Conservation (phyloP, 2,329 filamentous ascomycete genomes). For the Colletotrichum kahawae region DNA sequence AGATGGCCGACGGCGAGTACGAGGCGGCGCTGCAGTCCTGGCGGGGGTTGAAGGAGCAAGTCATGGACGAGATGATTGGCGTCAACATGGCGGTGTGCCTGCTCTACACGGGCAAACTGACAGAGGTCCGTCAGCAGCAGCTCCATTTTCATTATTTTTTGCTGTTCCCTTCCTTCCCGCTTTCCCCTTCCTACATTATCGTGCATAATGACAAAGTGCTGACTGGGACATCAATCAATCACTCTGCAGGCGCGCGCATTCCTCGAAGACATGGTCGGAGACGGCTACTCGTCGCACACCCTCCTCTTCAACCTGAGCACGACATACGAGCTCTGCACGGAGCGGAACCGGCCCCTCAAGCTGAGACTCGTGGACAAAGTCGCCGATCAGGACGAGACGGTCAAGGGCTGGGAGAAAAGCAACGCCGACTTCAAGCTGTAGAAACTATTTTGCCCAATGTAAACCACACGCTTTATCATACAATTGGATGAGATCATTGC, state of each 20-base stretch:
- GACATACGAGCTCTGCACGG: constrained; percentile 89
- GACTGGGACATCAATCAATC: not conserved
- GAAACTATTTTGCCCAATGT: not conserved
- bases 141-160: not conserved
- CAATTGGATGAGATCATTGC: not conserved
- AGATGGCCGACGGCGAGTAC: constrained; percentile 81
- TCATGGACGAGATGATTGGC: constrained; percentile 69
- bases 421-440: constrained; percentile 80
- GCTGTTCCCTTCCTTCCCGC: not conserved
- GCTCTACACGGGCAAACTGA: constrained; percentile 79
- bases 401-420: constrained; percentile 71
- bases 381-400: constrained; percentile 60
- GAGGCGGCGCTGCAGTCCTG: constrained; percentile 67
- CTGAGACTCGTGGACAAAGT: constrained; percentile 72
- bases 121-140: constrained; percentile 59
- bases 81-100: constrained; percentile 87
- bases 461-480: not conserved
- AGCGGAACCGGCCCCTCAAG: constrained; percentile 75
- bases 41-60: constrained; percentile 49
- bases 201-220: constrained; percentile 3
- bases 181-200: not conserved
- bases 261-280: constrained; percentile 69
- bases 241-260: constrained; percentile 63
- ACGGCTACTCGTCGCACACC: constrained; percentile 73
- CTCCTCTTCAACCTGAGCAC: constrained; percentile 90